Evolutionary conservation across 495 filamentous ascomycete genomes (phyloP), one percentile per base, ranked within the genome.

Genomic region (Penicillium crystallinum): DNA sequence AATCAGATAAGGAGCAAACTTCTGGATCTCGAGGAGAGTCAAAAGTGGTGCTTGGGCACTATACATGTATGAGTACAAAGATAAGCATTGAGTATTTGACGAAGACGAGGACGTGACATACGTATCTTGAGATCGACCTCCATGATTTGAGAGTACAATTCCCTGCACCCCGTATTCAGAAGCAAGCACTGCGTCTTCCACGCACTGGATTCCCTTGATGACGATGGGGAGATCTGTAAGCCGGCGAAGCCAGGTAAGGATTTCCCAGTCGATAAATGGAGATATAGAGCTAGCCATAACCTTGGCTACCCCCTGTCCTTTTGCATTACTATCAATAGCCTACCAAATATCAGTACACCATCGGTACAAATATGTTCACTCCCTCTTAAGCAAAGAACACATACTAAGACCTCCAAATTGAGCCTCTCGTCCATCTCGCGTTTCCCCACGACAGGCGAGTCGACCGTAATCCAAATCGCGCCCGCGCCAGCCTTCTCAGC

Each of bases 181-280:
- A 11, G 89, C 88, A 50, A 76, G 44, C 10, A 91, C 68, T n/a
- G 91, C 90, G 61, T 96, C 90, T 65, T 95, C 90, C 39, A 91
- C 86, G 41, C 88, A 77, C 73, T 95, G 90, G 44, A 96, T 87
- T 18, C 90, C 90, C 73, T 96, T 95, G 59, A 96, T 82, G 15
- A 91, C 76, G 44, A 96, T 86, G 25, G 90, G 90, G 76, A 95
- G 89, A 52, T 82, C 81, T 10, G 90, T 95, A 56, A 93, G 81
- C 39, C 75, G 76, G 37, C 81, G 75, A 68, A 95, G 85, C 87
- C 87, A 95, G 14, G 84, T 78, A 41, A 95, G 83, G 62, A 91
- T 89, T 33, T 80, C 80, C 90, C 90, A 96, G 60, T 79, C 81
- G 17, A 95, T 80, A 11, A 65, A 64, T 3, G 90, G 88, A 58